A percentile compares a stretch with the other conserved stretches of the same genome.
Conservation (phyloP, 345 rosid genomes). For the Microcos paniculata region DNA sequence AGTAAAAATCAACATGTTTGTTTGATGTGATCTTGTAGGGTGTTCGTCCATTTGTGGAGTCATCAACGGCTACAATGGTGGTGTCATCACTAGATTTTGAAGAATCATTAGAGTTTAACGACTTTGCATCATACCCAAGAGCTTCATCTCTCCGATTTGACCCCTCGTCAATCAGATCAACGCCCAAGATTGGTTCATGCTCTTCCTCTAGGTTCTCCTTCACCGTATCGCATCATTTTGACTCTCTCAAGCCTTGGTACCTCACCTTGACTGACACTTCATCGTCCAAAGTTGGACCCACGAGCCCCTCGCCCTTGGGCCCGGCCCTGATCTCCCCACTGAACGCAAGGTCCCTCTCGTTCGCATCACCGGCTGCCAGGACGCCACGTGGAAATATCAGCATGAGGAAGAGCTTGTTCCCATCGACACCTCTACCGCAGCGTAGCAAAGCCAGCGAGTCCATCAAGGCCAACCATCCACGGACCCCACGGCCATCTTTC, state of each 20-base stretch:
- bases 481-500: conserved; percentile 83
- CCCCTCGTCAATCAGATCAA: conserved; percentile 50
- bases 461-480: conserved; percentile 23
- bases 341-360: conserved; percentile 68
- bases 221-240: conserved; percentile 83
- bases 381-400: conserved; percentile 43
- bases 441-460: conserved; percentile 31
- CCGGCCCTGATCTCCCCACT: conserved; percentile 64
- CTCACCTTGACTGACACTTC: conserved; percentile 72
- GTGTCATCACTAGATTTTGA: conserved; percentile 76
- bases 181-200: conserved; percentile 71
- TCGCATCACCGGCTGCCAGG: conserved; percentile 78
- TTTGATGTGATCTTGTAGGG: conserved; percentile 48
- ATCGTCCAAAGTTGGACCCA: conserved; percentile 45
- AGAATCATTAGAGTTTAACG: conserved; percentile 58
- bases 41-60: conserved; percentile 85
- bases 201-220: conserved; percentile 92
- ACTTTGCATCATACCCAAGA: conserved; percentile 60
- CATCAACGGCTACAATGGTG: conserved; percentile 59
- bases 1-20: not conserved
- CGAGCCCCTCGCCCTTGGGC: conserved; percentile 39
- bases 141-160: conserved; percentile 83
- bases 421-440: conserved; percentile 84
- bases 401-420: conserved; percentile 56
- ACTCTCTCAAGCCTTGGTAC: conserved; percentile 92